Conservation (phyloP, 257 asterid genomes). For the Petrea volubilis region DNA sequence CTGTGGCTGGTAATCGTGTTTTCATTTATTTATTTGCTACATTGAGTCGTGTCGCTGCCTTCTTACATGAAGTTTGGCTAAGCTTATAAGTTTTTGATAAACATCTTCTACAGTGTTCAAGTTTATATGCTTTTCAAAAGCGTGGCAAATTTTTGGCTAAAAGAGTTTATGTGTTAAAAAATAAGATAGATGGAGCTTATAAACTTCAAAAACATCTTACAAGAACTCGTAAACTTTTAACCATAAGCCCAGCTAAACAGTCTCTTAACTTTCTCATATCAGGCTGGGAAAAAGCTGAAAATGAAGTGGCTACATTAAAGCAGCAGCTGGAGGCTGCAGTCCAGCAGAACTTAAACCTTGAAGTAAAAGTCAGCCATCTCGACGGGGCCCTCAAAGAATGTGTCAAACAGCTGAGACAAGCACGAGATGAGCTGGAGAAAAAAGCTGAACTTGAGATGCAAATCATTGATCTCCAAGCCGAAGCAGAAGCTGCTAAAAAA, state of each 20-base stretch:
- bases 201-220: too few relatives aligned
- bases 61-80: too few relatives aligned
- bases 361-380: constrained; percentile 67
- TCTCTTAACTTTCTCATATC: constrained; percentile 12
- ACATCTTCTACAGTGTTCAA: too few relatives aligned
- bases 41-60: too few relatives aligned
- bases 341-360: constrained; percentile 66
- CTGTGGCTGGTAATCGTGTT: constrained; percentile 67
- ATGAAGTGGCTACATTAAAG: constrained; percentile 58
- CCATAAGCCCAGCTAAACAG: too few relatives aligned
- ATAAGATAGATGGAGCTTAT: too few relatives aligned
- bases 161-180: too few relatives aligned
- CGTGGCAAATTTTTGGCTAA: too few relatives aligned
- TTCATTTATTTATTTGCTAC: neutral
- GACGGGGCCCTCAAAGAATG: constrained; percentile 83
- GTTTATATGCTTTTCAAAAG: too few relatives aligned
- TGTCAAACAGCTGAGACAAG: constrained; percentile 67
- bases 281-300: constrained; percentile 96
- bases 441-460: constrained; percentile 53
- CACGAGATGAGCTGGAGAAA: constrained; percentile 62
- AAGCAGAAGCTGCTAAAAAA: constrained; percentile 35
- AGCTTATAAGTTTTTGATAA: too few relatives aligned
- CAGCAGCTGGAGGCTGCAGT: constrained; percentile 67
- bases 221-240: neutral
- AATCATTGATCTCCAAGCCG: constrained; percentile 42